Percentiles rank a stretch among this genome's conserved stretches.
Evolutionary conservation across 1,284 basidiomycete species (phyloP).

Genomic region (Meripilus lineatus): DNA sequence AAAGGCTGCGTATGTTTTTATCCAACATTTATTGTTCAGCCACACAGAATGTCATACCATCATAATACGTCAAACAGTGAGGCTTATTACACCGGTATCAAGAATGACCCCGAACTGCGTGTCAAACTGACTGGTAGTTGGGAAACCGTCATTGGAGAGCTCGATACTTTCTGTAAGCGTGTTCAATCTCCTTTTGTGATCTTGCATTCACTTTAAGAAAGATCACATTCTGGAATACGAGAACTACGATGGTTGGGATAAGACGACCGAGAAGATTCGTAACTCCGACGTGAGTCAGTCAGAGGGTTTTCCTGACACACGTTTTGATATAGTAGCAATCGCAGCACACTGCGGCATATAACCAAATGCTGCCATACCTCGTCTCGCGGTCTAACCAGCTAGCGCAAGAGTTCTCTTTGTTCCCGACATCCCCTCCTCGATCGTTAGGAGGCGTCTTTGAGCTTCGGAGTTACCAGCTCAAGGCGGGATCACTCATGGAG

Average conservation of each 20-base stretch:
- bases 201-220: constrained; percentile 18
- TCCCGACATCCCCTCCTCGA: constrained; percentile 84
- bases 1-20: constrained; percentile 69
- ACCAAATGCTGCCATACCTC: constrained; percentile 71
- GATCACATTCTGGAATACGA: constrained; percentile 87
- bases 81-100: constrained; percentile 75
- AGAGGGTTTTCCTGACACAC: background rate
- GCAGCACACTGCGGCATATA: constrained; percentile 59
- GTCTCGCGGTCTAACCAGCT: constrained; percentile 71
- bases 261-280: constrained; percentile 53
- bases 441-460: constrained; percentile 89
- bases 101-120: constrained; percentile 64
- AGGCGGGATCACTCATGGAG: constrained; percentile 83
- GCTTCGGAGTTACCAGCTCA: constrained; percentile 79
- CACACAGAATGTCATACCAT: too few species aligned
- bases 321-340: constrained; percentile 1
- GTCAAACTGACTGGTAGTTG: constrained; percentile 90
- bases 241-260: constrained; percentile 83
- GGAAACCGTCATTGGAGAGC: constrained; percentile 84
- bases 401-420: constrained; percentile 91
- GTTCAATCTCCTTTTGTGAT: constrained; percentile 7
- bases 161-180: constrained; percentile 71
- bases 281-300: constrained; percentile 48
- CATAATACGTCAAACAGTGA: constrained; percentile 58
- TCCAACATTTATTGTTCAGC: too few species aligned